These are phyloP conservation scores for Moringa oleifera DNA, from an alignment of 345 rosid genomes.

Conservation along the genomic window DNA sequence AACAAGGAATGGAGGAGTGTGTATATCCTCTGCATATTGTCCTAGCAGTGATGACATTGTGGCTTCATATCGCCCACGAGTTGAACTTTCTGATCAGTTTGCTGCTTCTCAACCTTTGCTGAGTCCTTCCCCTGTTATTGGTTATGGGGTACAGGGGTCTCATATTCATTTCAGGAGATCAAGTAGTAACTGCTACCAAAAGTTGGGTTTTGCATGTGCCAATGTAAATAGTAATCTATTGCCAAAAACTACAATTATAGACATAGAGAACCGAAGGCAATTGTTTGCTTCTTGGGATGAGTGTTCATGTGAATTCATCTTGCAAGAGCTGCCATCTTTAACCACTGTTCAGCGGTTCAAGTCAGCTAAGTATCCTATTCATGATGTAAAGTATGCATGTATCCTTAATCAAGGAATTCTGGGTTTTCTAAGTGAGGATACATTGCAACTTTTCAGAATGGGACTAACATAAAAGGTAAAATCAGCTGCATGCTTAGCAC, in stretches of 20 bases:
- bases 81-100: constrained; percentile 35
- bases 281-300: constrained; percentile 70
- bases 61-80: constrained; percentile 74
- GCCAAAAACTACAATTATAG: constrained; percentile 59
- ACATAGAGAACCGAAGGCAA: constrained; percentile 28
- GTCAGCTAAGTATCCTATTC: constrained; percentile 43
- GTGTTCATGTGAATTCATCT: constrained; percentile 35
- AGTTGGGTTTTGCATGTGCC: constrained; percentile 36
- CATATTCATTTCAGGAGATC: constrained; percentile 56
- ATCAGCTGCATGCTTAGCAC: too few relatives aligned
- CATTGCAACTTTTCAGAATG: constrained; percentile 51
- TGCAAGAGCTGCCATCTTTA: constrained; percentile 69
- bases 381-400: constrained; percentile 48
- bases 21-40: constrained; percentile 70
- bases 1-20: constrained; percentile 62
- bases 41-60: constrained; percentile 48
- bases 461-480: constrained; percentile 18
- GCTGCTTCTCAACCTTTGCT: constrained; percentile 34
- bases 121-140: constrained; percentile 35
- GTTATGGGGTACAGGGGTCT: constrained; percentile 46
- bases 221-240: constrained; percentile 58
- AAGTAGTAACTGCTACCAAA: constrained; percentile 31
- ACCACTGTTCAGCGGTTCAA: constrained; percentile 34
- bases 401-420: constrained; percentile 34
- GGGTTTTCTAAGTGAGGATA: constrained; percentile 55